Base-by-base conservation (phyloP, 2,329 filamentous ascomycete genomes). In the Aspergillus uvarum region DNA sequence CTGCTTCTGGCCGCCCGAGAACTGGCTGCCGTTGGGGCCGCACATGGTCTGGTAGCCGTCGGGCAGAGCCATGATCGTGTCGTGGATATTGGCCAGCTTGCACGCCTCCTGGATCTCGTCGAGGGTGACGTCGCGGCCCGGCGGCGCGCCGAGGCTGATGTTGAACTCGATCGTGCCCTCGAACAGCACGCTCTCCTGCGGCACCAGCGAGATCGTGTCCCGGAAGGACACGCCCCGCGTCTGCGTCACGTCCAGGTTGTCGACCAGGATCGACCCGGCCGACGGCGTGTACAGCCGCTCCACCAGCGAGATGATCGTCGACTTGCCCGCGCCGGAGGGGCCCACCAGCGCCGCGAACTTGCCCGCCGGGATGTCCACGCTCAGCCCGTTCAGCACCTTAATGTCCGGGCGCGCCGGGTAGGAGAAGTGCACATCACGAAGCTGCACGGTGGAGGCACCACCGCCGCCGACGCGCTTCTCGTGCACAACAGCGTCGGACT, bases 71-170 rank as follows among this genome's bases (percentile, higher is more conserved):
- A 79, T 76, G 65, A 91, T 88, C 24, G 84, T 85, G 26, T 90
- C 86, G 73, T 91, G 87, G 63, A 91, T 89, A 68, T 89, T 89
- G 38, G 88, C 88, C 16, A 89, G 75, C 59, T 82, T 82, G 69
- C 88, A 90, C 0, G 88, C 88, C 56, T 85, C 83, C 63, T 87
- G 81, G 50, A 91, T 86, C 51, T 90, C 87, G 8, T 79, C 82
- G 49, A 85, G 77, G 0, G 81, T 83, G 1, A 83, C 83, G 35
- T 83, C 80, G 47, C 82, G 77, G 12, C 79, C 82, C 1, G 85
- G 86, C 1, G 80, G 77, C 2, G 74, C 74, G n/a, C 78, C 80
- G 3, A 81, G 72, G 2, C 71, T 71, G 22, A 81, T 71, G 60
- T 81, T 82, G 71, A 80, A 82, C 19, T 72, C 74, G n/a, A 82